Evolutionary conservation across 208 protist genomes (phyloP), one percentile per base, ranked within the genome.

Genomic region (Blastocrithidia nonstop): DNA sequence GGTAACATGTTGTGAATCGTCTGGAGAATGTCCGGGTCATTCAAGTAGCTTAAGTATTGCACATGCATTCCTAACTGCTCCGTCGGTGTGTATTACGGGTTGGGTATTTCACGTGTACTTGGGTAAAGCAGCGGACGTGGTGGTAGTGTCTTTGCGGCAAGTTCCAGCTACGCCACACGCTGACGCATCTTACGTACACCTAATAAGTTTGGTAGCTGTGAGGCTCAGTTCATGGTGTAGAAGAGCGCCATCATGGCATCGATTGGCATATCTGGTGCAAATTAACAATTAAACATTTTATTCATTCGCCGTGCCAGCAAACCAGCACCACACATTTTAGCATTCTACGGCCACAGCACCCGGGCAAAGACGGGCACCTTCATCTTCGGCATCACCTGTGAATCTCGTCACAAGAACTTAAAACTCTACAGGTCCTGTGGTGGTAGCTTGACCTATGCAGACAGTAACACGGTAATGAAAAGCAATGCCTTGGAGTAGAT

Each of bases 61-160:
- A 93, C 28, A 50, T 93, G 78, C 85, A 93, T 93, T 3, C 85
- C 85, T 2, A 93, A 57, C 15, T 81, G 70, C 64, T 93, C 85
- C 32, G 61, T 42, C 0, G 63, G 36, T 17, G 71, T 87, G 65
- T 90, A 93, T 63, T 90, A 74, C 0, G 85, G 85, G 53, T 89
- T 93, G 3, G 85, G 85, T 42, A 93, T 67, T 63, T 93, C 85
- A 8, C 76, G 53, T 4, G 85, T 93, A 39, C 62, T 70, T 1
- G 85, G 85, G 60, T 93, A 93, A 5, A 90, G 64, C 46, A 57
- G 65, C 9, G 60, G 26, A 6, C 53, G 45, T 29, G 31, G 28
- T 57, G 50, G n/a, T 2, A 72, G 61, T 26, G 52, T 3, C 6
- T 53, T 47, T 16, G 52, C 38, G 5, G 79, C 78, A 7, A 56